Evolutionary conservation across 768 basidiomycete species (phyloP), one percentile per base, ranked within the genome.

Genomic region (Rhizopogon vesiculosus): DNA sequence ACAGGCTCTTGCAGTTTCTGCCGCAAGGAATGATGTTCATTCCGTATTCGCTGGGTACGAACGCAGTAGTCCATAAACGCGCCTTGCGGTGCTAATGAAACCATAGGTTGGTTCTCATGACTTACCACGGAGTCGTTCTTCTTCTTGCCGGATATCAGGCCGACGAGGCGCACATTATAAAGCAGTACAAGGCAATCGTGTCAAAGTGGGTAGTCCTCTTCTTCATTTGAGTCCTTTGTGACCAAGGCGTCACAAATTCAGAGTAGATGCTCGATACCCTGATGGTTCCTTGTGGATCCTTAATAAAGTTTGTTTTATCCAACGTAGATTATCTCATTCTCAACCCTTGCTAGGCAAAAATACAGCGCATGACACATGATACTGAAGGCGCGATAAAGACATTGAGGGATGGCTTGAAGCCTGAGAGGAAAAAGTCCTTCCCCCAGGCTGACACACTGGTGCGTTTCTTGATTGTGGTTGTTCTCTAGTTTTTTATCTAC

Each of bases 131-230:
- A 28, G 78, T 85, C 50, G 80, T 91, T 5, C 75, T 91, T 2
- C 78, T 88, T 0, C 65, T 89, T 31, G 75, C 85, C 5, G 90
- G 90, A 1, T 93, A 84, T 61, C 89, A 89, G 64, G 88, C 89
- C 1, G 82, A 93, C 57, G 86, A 86, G 64, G 72, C 73, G 41
- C 78, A 80, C 42, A 83, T 87, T 7, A 61, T 91, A 42, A 75
- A 72, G 52, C 82, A 86, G 61, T 89, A 90, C 62, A 73, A 72
- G 25, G 76, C 76, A 0, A 82, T 91, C 35, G 82, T 91, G 1
- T 81, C 86, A 58, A 78, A 72, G 86, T 87, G 43, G 19, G 78
- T 69, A n/a, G 29, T 41, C 45, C 25, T 51, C 44, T 31, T 42
- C 7, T 19, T n/a, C 19, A 22, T 16, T 49, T 49, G 5, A 25